These are phyloP conservation scores for Globisporangium recalcitrans DNA, from an alignment of 352 stramenopile genomes.

Conservation along the genomic window DNA sequence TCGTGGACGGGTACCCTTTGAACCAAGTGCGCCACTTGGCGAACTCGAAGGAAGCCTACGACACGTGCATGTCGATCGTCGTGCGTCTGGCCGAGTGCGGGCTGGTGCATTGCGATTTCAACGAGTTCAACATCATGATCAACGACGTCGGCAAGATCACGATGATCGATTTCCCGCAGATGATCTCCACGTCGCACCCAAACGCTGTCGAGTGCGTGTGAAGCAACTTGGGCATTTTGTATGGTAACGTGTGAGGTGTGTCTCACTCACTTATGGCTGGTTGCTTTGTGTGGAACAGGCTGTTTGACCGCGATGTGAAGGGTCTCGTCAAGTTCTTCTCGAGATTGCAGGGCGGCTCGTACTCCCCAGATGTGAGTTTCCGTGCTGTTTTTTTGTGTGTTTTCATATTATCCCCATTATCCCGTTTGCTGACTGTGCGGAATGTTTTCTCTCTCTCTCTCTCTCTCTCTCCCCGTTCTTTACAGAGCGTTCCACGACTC, in stretches of 20 bases:
- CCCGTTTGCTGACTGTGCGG: slow-evolving; percentile 6
- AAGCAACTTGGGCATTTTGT: not conserved
- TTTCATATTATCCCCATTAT: slow-evolving; percentile 14
- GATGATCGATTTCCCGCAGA: slow-evolving; percentile 99
- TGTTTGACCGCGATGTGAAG: slow-evolving; percentile 94
- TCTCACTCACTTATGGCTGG: not conserved
- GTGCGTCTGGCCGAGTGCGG: slow-evolving; percentile 95
- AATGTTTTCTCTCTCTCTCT: too few species aligned
- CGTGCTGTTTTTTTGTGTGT: slow-evolving; percentile 14
- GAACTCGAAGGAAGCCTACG: slow-evolving; percentile 94
- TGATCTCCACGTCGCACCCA: slow-evolving; percentile 97
- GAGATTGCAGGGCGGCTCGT: slow-evolving; percentile 71
- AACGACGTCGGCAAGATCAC: slow-evolving; percentile 92
- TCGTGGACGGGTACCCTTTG: slow-evolving; percentile 93
- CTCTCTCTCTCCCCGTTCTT: slow-evolving; percentile 11
- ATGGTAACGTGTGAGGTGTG: too few species aligned
- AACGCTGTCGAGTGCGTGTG: slow-evolving; percentile 94
- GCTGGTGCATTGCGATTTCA: slow-evolving; percentile 99
- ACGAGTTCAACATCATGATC: slow-evolving; percentile 99
- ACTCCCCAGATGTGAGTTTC: slow-evolving; percentile 80
- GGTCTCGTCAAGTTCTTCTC: slow-evolving; percentile 96
- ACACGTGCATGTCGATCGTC: slow-evolving; percentile 94
- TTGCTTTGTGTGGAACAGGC: slow-evolving; percentile 24
- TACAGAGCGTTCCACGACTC: slow-evolving; percentile 45
- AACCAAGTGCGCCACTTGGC: slow-evolving; percentile 93